A percentile compares a stretch with the other conserved stretches of the same genome.
Evolutionary conservation across 139 green algal species (phyloP).

Genomic region (Limnomonas spitsbergensis): DNA sequence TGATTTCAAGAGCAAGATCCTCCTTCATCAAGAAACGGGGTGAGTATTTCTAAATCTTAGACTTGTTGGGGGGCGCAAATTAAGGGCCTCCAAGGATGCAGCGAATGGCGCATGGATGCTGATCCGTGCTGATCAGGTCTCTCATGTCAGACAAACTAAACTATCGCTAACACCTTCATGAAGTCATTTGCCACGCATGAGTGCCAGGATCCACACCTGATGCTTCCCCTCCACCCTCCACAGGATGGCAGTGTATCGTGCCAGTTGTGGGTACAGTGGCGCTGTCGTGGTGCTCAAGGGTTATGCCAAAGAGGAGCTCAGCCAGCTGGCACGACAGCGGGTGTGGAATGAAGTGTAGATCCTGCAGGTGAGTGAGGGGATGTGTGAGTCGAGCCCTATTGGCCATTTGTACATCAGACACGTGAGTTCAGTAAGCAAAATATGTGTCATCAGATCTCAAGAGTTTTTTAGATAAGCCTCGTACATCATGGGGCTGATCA

Average conservation of each 20-base stretch:
- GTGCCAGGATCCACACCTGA: no score
- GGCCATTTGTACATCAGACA: no score
- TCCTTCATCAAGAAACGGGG: constrained; percentile 44
- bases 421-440: no score
- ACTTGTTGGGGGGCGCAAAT: no score
- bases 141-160: no score
- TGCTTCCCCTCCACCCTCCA: not conserved
- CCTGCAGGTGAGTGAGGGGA: constrained; percentile 19
- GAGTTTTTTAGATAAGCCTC: no score
- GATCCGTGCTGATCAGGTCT: no score
- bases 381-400: no score
- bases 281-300: constrained; percentile 48
- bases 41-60: constrained; percentile 13
- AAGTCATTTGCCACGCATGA: no score
- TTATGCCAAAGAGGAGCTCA: constrained; percentile 39
- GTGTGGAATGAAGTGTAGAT: constrained; percentile 33
- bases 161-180: no score
- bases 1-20: constrained; percentile 43
- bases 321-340: constrained; percentile 34
- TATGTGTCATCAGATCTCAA: no score
- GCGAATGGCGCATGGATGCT: not conserved
- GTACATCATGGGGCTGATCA: no score
- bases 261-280: constrained; percentile 35
- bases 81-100: not conserved
- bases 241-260: constrained; percentile 47